phyloP scores from a whole-genome alignment of 768 basidiomycete species.

The Kockovaella imperatae region DNA sequence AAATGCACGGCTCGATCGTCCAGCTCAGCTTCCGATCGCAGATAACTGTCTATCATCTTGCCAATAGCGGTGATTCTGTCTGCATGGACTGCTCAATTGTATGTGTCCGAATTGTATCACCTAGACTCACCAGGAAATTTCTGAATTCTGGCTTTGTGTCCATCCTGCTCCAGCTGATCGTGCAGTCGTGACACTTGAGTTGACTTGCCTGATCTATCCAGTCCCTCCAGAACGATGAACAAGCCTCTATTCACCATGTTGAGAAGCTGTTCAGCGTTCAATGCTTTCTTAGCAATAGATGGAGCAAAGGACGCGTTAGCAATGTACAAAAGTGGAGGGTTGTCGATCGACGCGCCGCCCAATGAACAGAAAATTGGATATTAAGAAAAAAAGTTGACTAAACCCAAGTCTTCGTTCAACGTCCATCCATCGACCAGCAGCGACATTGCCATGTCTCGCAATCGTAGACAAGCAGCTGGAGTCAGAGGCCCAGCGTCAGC shows the following conservation, averaged over 20 bases:
- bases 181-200: constrained; percentile 68
- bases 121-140: constrained; percentile 76
- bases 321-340: too few relatives aligned
- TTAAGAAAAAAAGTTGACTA: too few relatives aligned
- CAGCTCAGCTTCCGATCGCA: constrained; percentile 72
- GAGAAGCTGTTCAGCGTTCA: too few relatives aligned
- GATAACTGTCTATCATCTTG: constrained; percentile 84
- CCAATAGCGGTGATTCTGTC: constrained; percentile 88
- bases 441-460: constrained; percentile 23
- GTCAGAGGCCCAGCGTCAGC: constrained; percentile 43
- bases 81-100: constrained; percentile 39
- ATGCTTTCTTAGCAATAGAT: too few relatives aligned
- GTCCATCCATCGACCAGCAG: too few relatives aligned
- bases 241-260: constrained; percentile 49
- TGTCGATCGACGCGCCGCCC: too few relatives aligned
- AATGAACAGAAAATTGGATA: too few relatives aligned
- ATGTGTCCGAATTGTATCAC: too few relatives aligned
- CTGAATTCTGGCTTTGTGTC: constrained; percentile 53
- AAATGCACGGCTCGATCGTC: constrained; percentile 89
- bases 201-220: constrained; percentile 92
- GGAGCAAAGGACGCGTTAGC: too few relatives aligned
- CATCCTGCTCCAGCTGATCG: constrained; percentile 49
- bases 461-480: constrained; percentile 14
- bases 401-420: too few relatives aligned
- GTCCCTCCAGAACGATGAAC: constrained; percentile 89